These are phyloP conservation scores for Apiotrichum gracile DNA, from an alignment of 1,284 basidiomycete genomes.

Conservation along the genomic window DNA sequence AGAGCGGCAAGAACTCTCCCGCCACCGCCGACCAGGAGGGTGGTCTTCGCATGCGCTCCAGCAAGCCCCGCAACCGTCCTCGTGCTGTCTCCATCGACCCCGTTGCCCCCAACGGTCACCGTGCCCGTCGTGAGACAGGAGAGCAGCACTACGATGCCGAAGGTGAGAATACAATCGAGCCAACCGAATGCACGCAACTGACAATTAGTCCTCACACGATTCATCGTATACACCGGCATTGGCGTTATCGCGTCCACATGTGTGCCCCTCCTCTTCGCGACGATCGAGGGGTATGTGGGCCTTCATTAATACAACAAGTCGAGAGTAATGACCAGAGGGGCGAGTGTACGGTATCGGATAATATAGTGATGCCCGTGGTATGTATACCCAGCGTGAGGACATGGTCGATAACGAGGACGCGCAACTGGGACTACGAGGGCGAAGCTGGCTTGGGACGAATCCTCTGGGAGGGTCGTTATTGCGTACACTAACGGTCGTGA, in stretches of 20 bases:
- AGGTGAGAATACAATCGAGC: slow-evolving; percentile 51
- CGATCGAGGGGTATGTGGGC: slow-evolving; percentile 47
- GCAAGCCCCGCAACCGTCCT: background rate
- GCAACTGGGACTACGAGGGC: too few relatives aligned
- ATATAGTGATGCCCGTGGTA: background rate
- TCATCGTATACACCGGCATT: slow-evolving; percentile 84
- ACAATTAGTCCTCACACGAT: slow-evolving; percentile 74
- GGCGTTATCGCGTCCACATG: slow-evolving; percentile 60
- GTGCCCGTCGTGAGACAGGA: background rate
- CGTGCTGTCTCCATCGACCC: slow-evolving; percentile 6
- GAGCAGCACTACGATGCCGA: slow-evolving; percentile 59
- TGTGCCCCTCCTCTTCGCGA: slow-evolving; percentile 63
- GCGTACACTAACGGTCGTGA: too few relatives aligned
- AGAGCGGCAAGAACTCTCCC: background rate
- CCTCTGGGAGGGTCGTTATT: too few relatives aligned
- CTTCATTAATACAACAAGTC: background rate
- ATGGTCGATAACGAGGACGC: too few relatives aligned
- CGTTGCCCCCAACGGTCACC: slow-evolving; percentile 4
- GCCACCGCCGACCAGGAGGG: background rate
- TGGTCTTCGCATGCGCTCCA: background rate
- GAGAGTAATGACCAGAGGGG: background rate
- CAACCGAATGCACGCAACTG: background rate
- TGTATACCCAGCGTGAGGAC: too few relatives aligned
- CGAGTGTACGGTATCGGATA: background rate
- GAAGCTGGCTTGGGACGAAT: too few relatives aligned